Evolutionary conservation across 2,329 filamentous ascomycete species (phyloP).

Genomic region (Hypoxylon sp.): DNA sequence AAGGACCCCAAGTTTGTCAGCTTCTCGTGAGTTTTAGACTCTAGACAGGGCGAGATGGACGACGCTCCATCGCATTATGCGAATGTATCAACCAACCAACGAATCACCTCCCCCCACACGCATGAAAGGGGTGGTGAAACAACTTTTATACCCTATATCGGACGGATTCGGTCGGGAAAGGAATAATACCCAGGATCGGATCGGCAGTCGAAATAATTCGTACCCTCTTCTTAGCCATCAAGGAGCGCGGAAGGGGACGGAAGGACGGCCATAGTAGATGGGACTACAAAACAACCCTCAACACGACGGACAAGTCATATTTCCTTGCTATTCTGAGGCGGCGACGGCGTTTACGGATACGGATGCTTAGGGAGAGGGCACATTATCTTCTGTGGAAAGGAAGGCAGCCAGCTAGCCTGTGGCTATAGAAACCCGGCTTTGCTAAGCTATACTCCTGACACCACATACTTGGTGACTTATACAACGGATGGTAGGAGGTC

Average conservation of each 20-base stretch:
- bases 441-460: background rate
- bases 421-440: too few species aligned
- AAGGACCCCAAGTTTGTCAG: constrained; percentile 95
- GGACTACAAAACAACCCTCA: constrained; percentile 12
- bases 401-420: too few species aligned
- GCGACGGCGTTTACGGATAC: constrained; percentile 25
- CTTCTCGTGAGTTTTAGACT: constrained; percentile 71
- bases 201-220: background rate
- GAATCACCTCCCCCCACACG: too few species aligned
- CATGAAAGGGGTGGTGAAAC: too few species aligned
- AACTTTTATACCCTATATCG: too few species aligned
- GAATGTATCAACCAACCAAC: too few species aligned
- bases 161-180: constrained; percentile 3
- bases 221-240: background rate
- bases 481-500: background rate
- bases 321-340: constrained; percentile 7
- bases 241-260: background rate
- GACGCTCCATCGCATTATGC: background rate
- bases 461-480: background rate
- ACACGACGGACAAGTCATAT: constrained; percentile 19
- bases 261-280: background rate
- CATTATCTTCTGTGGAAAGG: background rate
- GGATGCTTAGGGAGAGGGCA: constrained; percentile 8
- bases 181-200: constrained; percentile 1
- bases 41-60: too few species aligned